A percentile compares a stretch with the other conserved stretches of the same genome.
Evolutionary conservation across 2,329 filamentous ascomycete species (phyloP).

Genomic region (Trichocomaceae sp.): DNA sequence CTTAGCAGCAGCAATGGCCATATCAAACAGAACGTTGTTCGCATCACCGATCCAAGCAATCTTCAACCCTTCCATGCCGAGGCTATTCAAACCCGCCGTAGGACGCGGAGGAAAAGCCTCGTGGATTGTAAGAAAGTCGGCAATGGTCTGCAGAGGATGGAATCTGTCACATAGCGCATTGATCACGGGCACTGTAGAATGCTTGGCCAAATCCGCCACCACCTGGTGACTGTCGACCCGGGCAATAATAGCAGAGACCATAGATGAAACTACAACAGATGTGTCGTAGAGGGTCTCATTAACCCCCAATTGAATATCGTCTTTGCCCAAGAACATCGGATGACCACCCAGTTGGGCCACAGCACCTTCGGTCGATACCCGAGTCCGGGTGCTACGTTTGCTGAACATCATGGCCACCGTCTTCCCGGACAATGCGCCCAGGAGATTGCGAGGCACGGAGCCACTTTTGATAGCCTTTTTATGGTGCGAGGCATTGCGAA

Average conservation of each 20-base stretch:
- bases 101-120: conserved; percentile 60
- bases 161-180: conserved; percentile 85
- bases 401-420: conserved; percentile 94
- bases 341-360: conserved; percentile 83
- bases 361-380: conserved; percentile 87
- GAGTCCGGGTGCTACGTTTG: conserved; percentile 89
- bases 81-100: conserved; percentile 33
- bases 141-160: conserved; percentile 89
- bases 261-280: conserved; percentile 84
- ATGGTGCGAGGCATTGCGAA: conserved; percentile 71
- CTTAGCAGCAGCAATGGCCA: conserved; percentile 82
- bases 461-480: conserved; percentile 72
- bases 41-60: conserved; percentile 94
- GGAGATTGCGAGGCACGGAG: conserved; percentile 53
- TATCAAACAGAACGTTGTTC: conserved; percentile 93
- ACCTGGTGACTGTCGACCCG: conserved; percentile 73
- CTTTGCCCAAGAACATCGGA: conserved; percentile 91
- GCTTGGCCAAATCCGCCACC: conserved; percentile 61
- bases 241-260: conserved; percentile 77
- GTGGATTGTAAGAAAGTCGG: conserved; percentile 85
- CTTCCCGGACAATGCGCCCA: conserved; percentile 61
- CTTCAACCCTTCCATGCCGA: conserved; percentile 77
- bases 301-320: conserved; percentile 90
- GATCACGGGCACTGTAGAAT: conserved; percentile 73
- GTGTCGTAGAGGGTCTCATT: conserved; percentile 97